phyloP scores from a whole-genome alignment of 2,329 filamentous ascomycete species.

The Fusarium continuum region DNA sequence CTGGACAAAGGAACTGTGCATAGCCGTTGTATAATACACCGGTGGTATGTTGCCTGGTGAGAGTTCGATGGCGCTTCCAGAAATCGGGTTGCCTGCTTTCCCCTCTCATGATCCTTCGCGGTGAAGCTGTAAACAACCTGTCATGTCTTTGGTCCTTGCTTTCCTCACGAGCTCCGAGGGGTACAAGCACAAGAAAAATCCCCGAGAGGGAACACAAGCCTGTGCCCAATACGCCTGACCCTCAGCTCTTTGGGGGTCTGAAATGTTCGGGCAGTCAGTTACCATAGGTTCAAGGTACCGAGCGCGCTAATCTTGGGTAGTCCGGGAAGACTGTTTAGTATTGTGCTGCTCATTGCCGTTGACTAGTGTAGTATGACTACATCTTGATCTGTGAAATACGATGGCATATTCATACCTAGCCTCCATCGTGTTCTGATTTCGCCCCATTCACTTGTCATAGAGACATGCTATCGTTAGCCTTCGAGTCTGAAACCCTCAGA shows the following conservation, averaged over 20 bases:
- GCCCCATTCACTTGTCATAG: neutral
- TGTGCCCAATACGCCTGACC: slow-evolving; percentile 34
- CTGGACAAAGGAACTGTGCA: slow-evolving; percentile 27
- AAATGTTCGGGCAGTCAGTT: slow-evolving; percentile 3
- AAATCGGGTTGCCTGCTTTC: slow-evolving; percentile 19
- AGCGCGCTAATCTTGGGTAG: slow-evolving; percentile 12
- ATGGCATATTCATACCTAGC: neutral
- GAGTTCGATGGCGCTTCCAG: slow-evolving; percentile 33
- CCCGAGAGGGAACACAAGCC: slow-evolving; percentile 50
- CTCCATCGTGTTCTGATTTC: neutral
- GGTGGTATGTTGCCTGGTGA: slow-evolving; percentile 14
- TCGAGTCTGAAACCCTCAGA: slow-evolving; percentile 13
- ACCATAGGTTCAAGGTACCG: slow-evolving; percentile 9
- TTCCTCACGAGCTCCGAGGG: slow-evolving; percentile 50
- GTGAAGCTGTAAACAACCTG: slow-evolving; percentile 26
- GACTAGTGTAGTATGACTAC: slow-evolving; percentile 4
- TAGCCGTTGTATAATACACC: slow-evolving; percentile 35
- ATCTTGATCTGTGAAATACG: neutral
- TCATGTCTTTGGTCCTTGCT: slow-evolving; percentile 42
- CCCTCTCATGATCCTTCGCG: neutral
- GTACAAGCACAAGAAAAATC: slow-evolving; percentile 54
- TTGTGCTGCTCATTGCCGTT: neutral
- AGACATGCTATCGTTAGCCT: neutral
- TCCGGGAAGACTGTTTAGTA: slow-evolving; percentile 9
- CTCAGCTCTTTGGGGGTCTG: slow-evolving; percentile 20